Base-by-base conservation (phyloP, 208 protist genomes). In the Trypanosomatidae sp. region DNA sequence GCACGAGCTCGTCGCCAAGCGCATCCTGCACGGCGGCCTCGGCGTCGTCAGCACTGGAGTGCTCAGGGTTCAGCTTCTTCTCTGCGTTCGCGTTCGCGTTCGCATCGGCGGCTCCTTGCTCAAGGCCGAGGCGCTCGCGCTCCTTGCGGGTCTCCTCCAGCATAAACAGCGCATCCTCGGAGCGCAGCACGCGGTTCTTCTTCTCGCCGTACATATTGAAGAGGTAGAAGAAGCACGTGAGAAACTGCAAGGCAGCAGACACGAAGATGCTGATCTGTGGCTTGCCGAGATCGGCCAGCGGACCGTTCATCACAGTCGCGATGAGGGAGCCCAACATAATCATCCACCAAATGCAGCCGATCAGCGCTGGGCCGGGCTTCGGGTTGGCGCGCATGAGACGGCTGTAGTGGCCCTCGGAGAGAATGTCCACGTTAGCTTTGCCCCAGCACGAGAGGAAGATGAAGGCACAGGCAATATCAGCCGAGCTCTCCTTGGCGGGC, bases 361-460 rank as follows among this genome's bases (percentile, higher is more conserved):
- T 84, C 28, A 95, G 81, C 52, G 84, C 50, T 2, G 85, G 79
- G 15, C 87, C 87, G 30, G 75, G 66, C 53, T 62, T 52, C 8
- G 90, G 90, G 53, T 81, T 41, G n/a, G 59, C 46, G 49, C 81
- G 81, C 33, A 95, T 85, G 47, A 91, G 74, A 17, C 86, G 83
- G 50, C 84, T 92, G 87, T 95, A 95, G 69, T 89, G 86, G 46
- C 90, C 90, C 73, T 95, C 83, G 1, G 86, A 90, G 12, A 95
- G 81, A 64, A 92, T 92, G 73, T 95, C 90, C 59, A 95, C 79
- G 68, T 88, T 90, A 28, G 85, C 83, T 72, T 88, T 91, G 46
- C 80, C 76, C n/a, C n/a, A n/a, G 64, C 76, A 91, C 49, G 65
- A 70, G 46, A 92, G 67, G 66, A 92, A 92, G 22, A n/a, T n/a